Evolutionary conservation across 2,329 filamentous ascomycete species (phyloP).

Genomic region (Cladosporium sp.): DNA sequence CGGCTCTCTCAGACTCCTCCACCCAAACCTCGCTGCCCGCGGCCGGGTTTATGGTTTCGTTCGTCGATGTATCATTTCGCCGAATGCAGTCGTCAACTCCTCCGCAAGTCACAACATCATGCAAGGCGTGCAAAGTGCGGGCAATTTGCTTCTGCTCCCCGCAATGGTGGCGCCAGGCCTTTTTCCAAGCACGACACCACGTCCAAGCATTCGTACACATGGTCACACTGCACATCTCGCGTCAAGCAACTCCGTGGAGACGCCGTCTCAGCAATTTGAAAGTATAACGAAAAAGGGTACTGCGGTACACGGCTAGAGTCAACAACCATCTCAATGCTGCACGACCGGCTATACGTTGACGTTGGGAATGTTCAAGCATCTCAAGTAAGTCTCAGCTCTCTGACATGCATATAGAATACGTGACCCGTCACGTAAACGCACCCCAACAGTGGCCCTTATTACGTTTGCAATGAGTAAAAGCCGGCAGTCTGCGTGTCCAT

Average conservation of each 20-base stretch:
- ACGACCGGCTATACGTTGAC: not conserved
- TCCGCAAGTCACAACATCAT: constrained; percentile 3
- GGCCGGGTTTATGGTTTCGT: constrained; percentile 4
- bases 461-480: not conserved
- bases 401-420: not conserved
- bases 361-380: constrained; percentile 1
- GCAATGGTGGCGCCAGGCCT: constrained; percentile 5
- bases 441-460: not conserved
- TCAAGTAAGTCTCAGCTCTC: not conserved
- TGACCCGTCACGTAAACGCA: not conserved
- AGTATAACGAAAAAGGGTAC: constrained; percentile 1
- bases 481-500: constrained; percentile 5
- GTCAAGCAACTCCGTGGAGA: constrained; percentile 16
- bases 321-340: not conserved
- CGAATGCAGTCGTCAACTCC: not conserved
- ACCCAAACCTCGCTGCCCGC: not conserved
- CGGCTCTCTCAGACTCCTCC: not conserved
- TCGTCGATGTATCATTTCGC: not conserved
- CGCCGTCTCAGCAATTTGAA: constrained; percentile 1
- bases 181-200: constrained; percentile 7
- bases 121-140: not conserved
- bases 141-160: constrained; percentile 3
- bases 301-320: not conserved
- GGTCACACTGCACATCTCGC: constrained; percentile 16
- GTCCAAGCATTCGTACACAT: not conserved